phyloP scores from a whole-genome alignment of 2,329 filamentous ascomycete genomes.

The Chaetomium sp. region DNA sequence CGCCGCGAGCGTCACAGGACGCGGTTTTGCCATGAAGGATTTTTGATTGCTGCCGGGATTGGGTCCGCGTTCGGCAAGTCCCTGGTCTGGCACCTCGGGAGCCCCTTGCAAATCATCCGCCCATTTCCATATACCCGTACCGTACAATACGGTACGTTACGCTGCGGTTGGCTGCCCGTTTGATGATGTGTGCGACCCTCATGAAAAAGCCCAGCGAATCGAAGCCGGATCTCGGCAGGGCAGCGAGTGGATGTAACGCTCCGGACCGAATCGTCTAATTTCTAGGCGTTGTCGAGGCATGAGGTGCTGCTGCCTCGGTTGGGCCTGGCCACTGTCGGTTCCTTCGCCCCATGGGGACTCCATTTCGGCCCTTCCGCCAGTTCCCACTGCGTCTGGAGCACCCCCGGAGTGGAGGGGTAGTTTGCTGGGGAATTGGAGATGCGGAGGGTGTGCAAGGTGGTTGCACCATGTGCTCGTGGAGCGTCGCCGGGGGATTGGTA shows the following conservation, averaged over 20 bases:
- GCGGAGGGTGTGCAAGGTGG: background rate
- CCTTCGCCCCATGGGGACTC: conserved; percentile 8
- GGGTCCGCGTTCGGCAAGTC: background rate
- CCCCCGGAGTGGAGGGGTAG: conserved; percentile 5
- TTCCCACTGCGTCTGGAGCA: conserved; percentile 15
- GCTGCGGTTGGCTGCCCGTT: conserved; percentile 8
- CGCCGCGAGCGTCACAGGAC: background rate
- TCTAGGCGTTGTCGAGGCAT: conserved; percentile 19
- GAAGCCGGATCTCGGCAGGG: conserved; percentile 25
- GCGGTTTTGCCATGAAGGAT: background rate
- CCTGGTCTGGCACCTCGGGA: background rate
- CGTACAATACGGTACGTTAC: conserved; percentile 17
- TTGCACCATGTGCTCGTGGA: conserved; percentile 10
- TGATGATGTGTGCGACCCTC: conserved; percentile 21
- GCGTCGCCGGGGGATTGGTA: conserved; percentile 7
- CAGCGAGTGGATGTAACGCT: conserved; percentile 28
- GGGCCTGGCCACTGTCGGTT: conserved; percentile 12
- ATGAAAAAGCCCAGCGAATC: conserved; percentile 21
- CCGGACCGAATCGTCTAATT: conserved; percentile 37
- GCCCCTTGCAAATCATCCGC: background rate
- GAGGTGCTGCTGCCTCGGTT: background rate
- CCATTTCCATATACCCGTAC: background rate
- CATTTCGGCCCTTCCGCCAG: conserved; percentile 2
- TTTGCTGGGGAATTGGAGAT: background rate
- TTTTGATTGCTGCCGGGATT: background rate